Conservation (phyloP, 2,329 filamentous ascomycete genomes). For the Colletotrichum godetiae region DNA sequence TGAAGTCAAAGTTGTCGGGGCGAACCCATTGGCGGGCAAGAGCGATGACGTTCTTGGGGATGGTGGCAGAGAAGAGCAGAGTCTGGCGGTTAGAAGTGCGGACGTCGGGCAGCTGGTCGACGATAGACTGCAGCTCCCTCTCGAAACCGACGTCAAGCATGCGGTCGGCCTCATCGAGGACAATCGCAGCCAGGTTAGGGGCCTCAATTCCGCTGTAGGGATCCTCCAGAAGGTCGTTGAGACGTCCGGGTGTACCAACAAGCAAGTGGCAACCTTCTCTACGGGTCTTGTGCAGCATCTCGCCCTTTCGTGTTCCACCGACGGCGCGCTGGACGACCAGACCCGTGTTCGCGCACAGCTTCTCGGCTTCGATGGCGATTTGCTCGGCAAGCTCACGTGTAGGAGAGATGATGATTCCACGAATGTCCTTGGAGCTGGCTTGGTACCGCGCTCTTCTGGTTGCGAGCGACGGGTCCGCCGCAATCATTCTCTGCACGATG, state of each 20-base stretch:
- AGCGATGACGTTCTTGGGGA: constrained; percentile 83
- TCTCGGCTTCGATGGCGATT: constrained; percentile 82
- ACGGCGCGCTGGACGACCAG: constrained; percentile 82
- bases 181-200: constrained; percentile 88
- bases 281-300: constrained; percentile 76
- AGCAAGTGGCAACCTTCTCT: constrained; percentile 86
- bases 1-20: constrained; percentile 82
- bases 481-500: constrained; percentile 81
- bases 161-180: constrained; percentile 96
- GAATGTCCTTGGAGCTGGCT: constrained; percentile 67
- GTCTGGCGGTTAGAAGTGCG: constrained; percentile 80
- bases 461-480: constrained; percentile 70
- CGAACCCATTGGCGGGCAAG: constrained; percentile 85
- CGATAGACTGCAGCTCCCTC: constrained; percentile 71
- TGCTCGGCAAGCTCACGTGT: constrained; percentile 86
- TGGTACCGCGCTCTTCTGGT: constrained; percentile 48
- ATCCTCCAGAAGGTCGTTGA: constrained; percentile 84
- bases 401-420: constrained; percentile 79
- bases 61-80: constrained; percentile 94
- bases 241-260: constrained; percentile 88
- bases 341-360: constrained; percentile 72
- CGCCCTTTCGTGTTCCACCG: constrained; percentile 84
- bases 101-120: constrained; percentile 70
- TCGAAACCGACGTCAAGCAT: constrained; percentile 96
- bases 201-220: constrained; percentile 71